Conservation (phyloP, 306 rosid genomes). For the Gleditsia sinensis region DNA sequence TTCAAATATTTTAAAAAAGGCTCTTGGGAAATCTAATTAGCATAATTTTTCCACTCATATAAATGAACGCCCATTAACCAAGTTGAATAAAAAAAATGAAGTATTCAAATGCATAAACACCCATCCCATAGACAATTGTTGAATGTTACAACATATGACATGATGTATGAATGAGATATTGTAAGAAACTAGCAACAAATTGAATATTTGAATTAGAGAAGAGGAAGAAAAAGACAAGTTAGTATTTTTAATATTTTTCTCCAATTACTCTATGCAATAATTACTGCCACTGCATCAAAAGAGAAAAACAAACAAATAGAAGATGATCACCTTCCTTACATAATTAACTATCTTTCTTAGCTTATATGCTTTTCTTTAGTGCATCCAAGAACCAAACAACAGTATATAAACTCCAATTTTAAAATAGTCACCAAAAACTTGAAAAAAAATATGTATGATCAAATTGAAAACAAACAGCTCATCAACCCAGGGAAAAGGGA, state of each 20-base stretch:
- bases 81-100: background rate
- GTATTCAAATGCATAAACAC: background rate
- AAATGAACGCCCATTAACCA: no score
- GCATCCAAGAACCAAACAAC: conserved; percentile 4
- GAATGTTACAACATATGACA: background rate
- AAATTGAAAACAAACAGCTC: background rate
- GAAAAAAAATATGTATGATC: background rate
- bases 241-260: background rate
- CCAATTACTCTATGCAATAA: background rate
- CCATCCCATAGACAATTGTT: background rate
- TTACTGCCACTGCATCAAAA: background rate
- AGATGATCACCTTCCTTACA: background rate
- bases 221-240: background rate
- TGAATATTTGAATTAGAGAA: background rate
- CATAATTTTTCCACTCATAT: no score
- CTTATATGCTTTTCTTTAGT: background rate
- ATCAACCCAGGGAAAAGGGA: background rate
- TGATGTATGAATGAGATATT: background rate
- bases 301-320: background rate
- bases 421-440: conserved; percentile 5
- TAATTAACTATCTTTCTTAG: background rate
- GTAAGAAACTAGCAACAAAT: conserved; percentile 12
- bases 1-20: no score
- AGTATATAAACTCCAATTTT: background rate
- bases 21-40: no score